phyloP scores from a whole-genome alignment of 1,284 basidiomycete species.

The Ustilago curta region DNA sequence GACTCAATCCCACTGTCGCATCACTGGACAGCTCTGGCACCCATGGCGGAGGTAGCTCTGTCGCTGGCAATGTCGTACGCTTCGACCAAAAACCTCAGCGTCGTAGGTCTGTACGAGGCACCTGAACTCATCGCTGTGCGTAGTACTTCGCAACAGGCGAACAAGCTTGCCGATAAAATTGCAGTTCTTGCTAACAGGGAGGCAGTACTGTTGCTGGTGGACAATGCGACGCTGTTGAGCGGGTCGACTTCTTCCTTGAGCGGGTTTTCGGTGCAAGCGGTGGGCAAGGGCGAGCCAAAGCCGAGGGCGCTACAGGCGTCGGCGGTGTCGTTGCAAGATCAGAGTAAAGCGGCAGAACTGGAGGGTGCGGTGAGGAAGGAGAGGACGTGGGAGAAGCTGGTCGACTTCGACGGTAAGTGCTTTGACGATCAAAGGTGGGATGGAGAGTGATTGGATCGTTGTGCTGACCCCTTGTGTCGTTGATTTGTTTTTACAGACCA shows the following conservation, averaged over 20 bases:
- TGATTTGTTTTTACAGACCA: conserved; percentile 34
- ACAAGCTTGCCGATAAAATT: conserved; percentile 39
- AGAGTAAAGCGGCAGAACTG: conserved; percentile 16
- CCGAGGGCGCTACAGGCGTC: conserved; percentile 18
- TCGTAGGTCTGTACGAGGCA: conserved; percentile 49
- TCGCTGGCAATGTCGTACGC: conserved; percentile 34
- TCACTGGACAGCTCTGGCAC: conserved; percentile 48
- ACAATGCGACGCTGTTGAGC: conserved; percentile 35
- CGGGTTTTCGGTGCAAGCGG: conserved; percentile 17
- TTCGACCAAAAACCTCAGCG: conserved; percentile 12
- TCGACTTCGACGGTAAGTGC: conserved; percentile 50
- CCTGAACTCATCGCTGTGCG: conserved; percentile 31
- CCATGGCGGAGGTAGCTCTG: conserved; percentile 44
- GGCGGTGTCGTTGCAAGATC: conserved; percentile 18
- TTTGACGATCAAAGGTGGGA: background rate
- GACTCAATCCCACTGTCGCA: conserved; percentile 46
- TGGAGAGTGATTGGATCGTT: background rate
- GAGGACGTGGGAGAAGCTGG: conserved; percentile 27
- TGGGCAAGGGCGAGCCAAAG: conserved; percentile 16
- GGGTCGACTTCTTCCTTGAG: conserved; percentile 14
- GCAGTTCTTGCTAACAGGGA: conserved; percentile 17
- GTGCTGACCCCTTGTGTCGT: background rate
- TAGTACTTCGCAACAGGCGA: conserved; percentile 32
- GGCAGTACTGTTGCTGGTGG: conserved; percentile 32
- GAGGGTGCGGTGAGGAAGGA: conserved; percentile 25